Percentiles rank a stretch among this genome's conserved stretches.
Evolutionary conservation across 2,329 filamentous ascomycete genomes (phyloP).

Genomic region (Aspergillus latus): DNA sequence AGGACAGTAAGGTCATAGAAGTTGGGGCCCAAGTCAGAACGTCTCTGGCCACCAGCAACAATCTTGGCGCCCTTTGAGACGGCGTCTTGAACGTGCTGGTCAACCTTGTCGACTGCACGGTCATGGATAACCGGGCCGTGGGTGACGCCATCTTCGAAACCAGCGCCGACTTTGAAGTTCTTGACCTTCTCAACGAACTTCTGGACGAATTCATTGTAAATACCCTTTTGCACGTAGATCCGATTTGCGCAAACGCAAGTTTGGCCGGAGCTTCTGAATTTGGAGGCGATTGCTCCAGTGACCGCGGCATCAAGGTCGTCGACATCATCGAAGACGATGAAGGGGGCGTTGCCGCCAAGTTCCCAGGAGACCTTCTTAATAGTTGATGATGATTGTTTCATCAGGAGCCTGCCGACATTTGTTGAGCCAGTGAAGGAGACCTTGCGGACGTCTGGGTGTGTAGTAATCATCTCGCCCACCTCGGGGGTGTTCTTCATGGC

Average conservation of each 20-base stretch:
- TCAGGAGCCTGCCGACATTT: constrained; percentile 69
- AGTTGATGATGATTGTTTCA: constrained; percentile 83
- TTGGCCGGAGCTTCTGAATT: constrained; percentile 93
- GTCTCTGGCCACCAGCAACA: constrained; percentile 69
- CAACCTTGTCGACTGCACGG: constrained; percentile 76
- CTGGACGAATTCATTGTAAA: constrained; percentile 55
- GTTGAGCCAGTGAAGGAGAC: constrained; percentile 87
- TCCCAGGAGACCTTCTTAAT: constrained; percentile 87
- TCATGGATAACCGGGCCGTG: constrained; percentile 66
- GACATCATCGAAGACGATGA: constrained; percentile 90
- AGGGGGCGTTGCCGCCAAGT: constrained; percentile 90
- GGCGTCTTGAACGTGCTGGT: constrained; percentile 77
- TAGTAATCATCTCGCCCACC: constrained; percentile 75
- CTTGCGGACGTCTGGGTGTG: constrained; percentile 75
- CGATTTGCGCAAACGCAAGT: constrained; percentile 82
- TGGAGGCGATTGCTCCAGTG: constrained; percentile 75
- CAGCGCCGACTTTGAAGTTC: constrained; percentile 48
- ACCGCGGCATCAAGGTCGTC: constrained; percentile 85
- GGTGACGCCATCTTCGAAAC: constrained; percentile 48
- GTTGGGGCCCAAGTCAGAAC: constrained; percentile 74
- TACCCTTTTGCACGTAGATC: constrained; percentile 53
- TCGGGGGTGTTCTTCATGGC: constrained; percentile 74
- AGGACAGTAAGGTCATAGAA: constrained; percentile 92
- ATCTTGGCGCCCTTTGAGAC: constrained; percentile 73
- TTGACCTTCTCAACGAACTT: constrained; percentile 57